Conservation (phyloP, 1,139 yeast species). For the Candida pseudoviswanathii region DNA sequence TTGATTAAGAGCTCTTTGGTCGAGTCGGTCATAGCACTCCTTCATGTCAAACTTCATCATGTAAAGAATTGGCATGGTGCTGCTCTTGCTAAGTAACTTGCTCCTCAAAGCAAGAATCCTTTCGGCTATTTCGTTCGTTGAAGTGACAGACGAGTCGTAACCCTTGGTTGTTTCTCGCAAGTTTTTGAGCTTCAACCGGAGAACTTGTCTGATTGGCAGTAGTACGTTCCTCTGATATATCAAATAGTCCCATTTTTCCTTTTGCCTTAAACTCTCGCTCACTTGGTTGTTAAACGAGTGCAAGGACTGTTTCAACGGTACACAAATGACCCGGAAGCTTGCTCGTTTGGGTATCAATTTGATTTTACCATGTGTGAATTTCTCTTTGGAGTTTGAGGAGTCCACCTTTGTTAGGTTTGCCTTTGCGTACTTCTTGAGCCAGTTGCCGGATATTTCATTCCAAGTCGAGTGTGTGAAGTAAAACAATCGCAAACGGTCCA, state of each 20-base stretch:
- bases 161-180: conserved; percentile 18
- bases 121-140: conserved; percentile 30
- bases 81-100: conserved; percentile 18
- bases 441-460: conserved; percentile 45
- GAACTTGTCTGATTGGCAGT: conserved; percentile 25
- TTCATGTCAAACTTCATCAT: conserved; percentile 76
- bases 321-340: conserved; percentile 62
- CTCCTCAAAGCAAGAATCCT: conserved; percentile 20
- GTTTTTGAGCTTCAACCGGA: conserved; percentile 14
- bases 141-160: conserved; percentile 20
- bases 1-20: conserved; percentile 47
- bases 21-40: conserved; percentile 78
- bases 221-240: conserved; percentile 21
- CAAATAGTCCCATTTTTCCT: conserved; percentile 20
- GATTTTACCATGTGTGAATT: conserved; percentile 35
- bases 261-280: conserved; percentile 6
- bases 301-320: conserved; percentile 44
- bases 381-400: conserved; percentile 12
- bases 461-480: conserved; percentile 67
- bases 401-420: conserved; percentile 25
- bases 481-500: conserved; percentile 18
- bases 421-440: conserved; percentile 41
- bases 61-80: conserved; percentile 40
- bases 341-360: conserved; percentile 57
- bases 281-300: conserved; percentile 8